Evolutionary conservation across 179 eudicot genomes (phyloP).

Genomic region (Spinacia oleracea): DNA sequence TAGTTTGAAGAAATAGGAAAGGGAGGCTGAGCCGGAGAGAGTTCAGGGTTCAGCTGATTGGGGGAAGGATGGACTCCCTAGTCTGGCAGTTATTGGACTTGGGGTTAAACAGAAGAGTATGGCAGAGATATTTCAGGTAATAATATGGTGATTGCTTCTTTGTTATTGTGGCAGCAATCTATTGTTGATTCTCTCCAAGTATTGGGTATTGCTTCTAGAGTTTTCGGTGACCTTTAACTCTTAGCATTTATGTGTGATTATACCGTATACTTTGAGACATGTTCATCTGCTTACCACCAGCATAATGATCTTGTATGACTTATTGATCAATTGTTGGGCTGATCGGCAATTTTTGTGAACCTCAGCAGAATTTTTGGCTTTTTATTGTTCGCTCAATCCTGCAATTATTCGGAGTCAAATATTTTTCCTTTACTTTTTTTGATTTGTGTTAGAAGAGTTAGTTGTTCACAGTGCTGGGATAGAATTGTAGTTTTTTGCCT

Average conservation of each 20-base stretch:
- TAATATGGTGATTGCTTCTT: background rate
- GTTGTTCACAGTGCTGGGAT: background rate
- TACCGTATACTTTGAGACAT: background rate
- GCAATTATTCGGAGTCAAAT: background rate
- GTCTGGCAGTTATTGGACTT: conserved; percentile 85
- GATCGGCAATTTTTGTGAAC: background rate
- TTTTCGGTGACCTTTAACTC: too few species aligned
- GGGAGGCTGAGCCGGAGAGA: conserved; percentile 57
- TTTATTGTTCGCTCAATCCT: background rate
- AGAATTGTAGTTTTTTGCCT: background rate
- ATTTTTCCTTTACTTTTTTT: background rate
- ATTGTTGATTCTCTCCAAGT: background rate
- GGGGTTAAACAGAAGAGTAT: conserved; percentile 91
- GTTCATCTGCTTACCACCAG: background rate
- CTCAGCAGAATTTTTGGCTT: background rate
- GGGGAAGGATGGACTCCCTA: conserved; percentile 95
- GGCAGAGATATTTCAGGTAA: conserved; percentile 95
- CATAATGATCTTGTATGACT: background rate
- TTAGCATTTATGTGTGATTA: background rate
- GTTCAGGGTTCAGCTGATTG: conserved; percentile 66
- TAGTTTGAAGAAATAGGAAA: conserved; percentile 51
- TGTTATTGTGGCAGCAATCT: background rate
- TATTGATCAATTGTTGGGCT: background rate
- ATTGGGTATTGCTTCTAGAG: background rate
- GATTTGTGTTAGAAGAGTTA: background rate